Evolutionary conservation across 2,329 filamentous ascomycete genomes (phyloP).

Genomic region (Ophiocordyceps australis): DNA sequence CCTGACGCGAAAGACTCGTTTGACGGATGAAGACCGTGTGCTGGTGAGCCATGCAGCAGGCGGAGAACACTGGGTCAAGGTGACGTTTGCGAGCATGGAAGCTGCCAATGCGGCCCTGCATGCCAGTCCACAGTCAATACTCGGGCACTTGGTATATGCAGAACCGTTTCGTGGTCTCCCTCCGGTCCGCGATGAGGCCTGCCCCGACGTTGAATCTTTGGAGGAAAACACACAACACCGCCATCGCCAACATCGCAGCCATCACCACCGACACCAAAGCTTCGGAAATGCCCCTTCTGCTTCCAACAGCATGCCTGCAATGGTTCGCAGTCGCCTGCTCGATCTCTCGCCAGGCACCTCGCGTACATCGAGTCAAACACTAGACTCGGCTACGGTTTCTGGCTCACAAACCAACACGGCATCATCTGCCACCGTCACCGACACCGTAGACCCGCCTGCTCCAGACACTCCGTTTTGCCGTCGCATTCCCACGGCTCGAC

Average conservation of each 20-base stretch:
- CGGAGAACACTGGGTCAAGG: slow-evolving; percentile 82
- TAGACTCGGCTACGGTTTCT: slow-evolving; percentile 36
- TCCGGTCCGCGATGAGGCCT: slow-evolving; percentile 43
- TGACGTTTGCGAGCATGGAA: slow-evolving; percentile 60
- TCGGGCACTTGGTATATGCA: slow-evolving; percentile 53
- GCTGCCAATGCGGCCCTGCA: slow-evolving; percentile 53
- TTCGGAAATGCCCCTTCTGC: slow-evolving; percentile 8
- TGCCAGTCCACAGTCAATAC: slow-evolving; percentile 52
- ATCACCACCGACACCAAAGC: slow-evolving; percentile 18
- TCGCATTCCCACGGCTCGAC: slow-evolving; percentile 47
- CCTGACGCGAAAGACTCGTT: slow-evolving; percentile 41
- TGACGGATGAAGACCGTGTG: slow-evolving; percentile 55
- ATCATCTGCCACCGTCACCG: slow-evolving; percentile 28
- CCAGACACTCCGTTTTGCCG: slow-evolving; percentile 32
- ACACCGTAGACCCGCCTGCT: slow-evolving; percentile 11
- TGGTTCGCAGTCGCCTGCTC: slow-evolving; percentile 18
- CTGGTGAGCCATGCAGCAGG: slow-evolving; percentile 70
- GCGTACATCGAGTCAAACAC: slow-evolving; percentile 32
- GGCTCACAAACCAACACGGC: slow-evolving; percentile 19
- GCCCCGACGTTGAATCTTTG: slow-evolving; percentile 31
- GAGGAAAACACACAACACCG: too few species aligned
- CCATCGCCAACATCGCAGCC: slow-evolving; percentile 6
- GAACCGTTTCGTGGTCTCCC: slow-evolving; percentile 50
- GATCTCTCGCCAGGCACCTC: slow-evolving; percentile 24
- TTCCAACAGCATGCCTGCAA: slow-evolving; percentile 12